Base-by-base conservation (phyloP, 345 rosid genomes). In the Reutealis trisperma region DNA sequence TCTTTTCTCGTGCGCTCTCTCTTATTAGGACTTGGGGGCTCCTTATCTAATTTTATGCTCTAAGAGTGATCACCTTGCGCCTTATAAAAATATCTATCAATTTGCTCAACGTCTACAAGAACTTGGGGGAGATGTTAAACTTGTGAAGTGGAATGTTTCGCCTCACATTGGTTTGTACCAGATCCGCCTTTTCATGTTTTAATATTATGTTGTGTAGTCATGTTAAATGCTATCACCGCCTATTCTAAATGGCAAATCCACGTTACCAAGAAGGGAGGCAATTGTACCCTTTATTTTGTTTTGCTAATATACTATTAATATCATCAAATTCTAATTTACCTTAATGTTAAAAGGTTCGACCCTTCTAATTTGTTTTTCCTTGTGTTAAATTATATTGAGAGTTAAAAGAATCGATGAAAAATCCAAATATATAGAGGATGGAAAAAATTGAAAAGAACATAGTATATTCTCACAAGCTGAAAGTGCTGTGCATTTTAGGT, bases 21-120 rank as follows among this genome's bases (percentile, higher is more conserved):
- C 8, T 78, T 76, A 22, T 12, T 79, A 96, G 99, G 92, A 88
- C 67, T 77, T 93, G 22, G 93, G 87, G 5, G 93, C 96, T 80
- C 99, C 97, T 21, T 95, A 86, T 85, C 93, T 95, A 45, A 81
- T 95, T 77, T 65, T 96, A 64, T 96, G 92, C 90, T 93, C 98
- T 2, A 92, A 89, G 84, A 89, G 82, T 83, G 97, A 96, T 60
- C 88, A 86, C 14, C 89, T 89, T 62, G 97, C 93, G 22, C 92
- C 94, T 0, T 86, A 78, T 79, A 85, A 82, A 71, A 86, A 81
- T 24, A 88, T 96, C 75, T 79, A 75, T 59, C 79, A 79, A 75
- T 96, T 92, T 79, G 85, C 88, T 24, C 87, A 73, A 80, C 84
- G 70, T 49, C 77, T 96, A 45, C 93, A 82, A 82, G 90, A 85